Evolutionary conservation across 169 alveolate genomes (phyloP).

Genomic region (Eimeria tenella): DNA sequence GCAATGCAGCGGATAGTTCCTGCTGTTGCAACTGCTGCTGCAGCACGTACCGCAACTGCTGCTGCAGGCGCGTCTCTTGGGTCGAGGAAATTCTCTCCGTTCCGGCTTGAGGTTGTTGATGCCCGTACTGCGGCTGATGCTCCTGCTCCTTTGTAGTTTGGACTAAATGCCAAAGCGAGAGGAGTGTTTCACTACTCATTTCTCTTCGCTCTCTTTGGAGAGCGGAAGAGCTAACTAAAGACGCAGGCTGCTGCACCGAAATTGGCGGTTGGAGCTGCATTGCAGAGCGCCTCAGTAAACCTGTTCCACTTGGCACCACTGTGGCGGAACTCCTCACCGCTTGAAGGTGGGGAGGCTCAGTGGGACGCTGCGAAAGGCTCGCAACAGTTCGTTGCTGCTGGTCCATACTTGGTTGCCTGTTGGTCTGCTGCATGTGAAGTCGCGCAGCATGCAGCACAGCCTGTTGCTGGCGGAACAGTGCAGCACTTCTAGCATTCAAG

Average conservation of each 20-base stretch:
- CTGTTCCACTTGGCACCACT: not conserved
- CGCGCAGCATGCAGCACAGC: conserved; percentile 28
- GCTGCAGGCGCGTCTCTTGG: conserved; percentile 37
- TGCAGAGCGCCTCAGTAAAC: not conserved
- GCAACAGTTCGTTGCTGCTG: conserved; percentile 25
- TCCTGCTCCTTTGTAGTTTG: conserved; percentile 34
- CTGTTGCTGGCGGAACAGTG: not conserved
- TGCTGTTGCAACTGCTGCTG: conserved; percentile 48
- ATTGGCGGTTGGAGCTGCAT: conserved; percentile 10
- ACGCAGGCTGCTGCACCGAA: not conserved
- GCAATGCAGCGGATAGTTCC: conserved; percentile 53
- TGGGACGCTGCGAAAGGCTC: conserved; percentile 4
- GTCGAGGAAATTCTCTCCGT: not conserved
- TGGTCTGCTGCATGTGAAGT: not conserved
- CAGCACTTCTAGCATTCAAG: not conserved
- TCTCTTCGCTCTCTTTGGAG: not conserved
- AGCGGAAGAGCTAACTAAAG: not conserved
- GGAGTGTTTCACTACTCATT: not conserved
- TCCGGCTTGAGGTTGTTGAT: conserved; percentile 22
- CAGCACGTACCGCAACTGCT: conserved; percentile 16
- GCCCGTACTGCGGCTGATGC: conserved; percentile 30
- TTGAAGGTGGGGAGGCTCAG: not conserved
- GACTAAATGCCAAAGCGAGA: conserved; percentile 50
- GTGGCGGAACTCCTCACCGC: not conserved
- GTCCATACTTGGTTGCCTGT: not conserved